A percentile compares a stretch with the other conserved stretches of the same genome.
Conservation (phyloP, 2,329 filamentous ascomycete species). For the Exophiala sp. region DNA sequence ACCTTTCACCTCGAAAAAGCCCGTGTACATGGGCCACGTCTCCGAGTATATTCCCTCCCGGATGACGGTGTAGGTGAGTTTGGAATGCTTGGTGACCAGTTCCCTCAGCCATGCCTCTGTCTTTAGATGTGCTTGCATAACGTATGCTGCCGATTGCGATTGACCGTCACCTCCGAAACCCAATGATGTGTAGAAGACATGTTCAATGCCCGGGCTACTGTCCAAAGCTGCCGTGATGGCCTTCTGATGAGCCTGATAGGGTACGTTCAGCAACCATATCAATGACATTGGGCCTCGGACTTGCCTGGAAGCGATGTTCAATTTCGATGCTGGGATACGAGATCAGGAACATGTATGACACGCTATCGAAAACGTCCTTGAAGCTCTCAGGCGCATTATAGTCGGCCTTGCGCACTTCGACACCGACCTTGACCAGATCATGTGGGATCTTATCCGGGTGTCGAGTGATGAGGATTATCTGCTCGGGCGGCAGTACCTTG, state of each 20-base stretch:
- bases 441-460: background rate
- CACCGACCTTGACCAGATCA: background rate
- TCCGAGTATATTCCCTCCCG: slow-evolving; percentile 1
- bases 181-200: slow-evolving; percentile 24
- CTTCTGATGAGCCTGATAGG: slow-evolving; percentile 34
- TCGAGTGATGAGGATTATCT: background rate
- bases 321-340: slow-evolving; percentile 51
- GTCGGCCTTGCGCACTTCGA: slow-evolving; percentile 31
- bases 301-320: slow-evolving; percentile 37
- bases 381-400: slow-evolving; percentile 49
- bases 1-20: background rate
- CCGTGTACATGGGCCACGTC: background rate
- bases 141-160: slow-evolving; percentile 15
- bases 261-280: background rate
- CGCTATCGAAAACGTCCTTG: slow-evolving; percentile 45
- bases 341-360: slow-evolving; percentile 53
- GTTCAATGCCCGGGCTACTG: slow-evolving; percentile 15
- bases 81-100: background rate
- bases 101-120: slow-evolving; percentile 18
- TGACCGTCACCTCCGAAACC: slow-evolving; percentile 12
- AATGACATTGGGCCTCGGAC: background rate
- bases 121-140: slow-evolving; percentile 22
- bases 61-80: background rate
- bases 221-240: slow-evolving; percentile 16
- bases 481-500: background rate